Conservation (phyloP, 306 rosid genomes). For the Castanea crenata region DNA sequence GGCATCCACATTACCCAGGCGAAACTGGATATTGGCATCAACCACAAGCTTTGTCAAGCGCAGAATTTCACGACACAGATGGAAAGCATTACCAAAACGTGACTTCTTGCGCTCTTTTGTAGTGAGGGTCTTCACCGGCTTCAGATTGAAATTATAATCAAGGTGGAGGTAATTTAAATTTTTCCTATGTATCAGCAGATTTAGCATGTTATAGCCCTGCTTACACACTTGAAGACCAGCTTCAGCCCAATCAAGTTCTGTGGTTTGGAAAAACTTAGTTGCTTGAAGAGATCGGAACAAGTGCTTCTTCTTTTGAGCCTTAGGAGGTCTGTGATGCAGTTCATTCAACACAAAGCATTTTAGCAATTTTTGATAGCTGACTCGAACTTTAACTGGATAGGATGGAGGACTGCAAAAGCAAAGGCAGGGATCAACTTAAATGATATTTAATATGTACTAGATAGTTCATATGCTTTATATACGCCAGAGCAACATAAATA, state of each 20-base stretch:
- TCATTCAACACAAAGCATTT: slow-evolving; percentile 97
- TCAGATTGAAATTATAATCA: slow-evolving; percentile 91
- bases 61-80: slow-evolving; percentile 96
- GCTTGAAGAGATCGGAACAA: slow-evolving; percentile 93
- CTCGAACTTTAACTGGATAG: slow-evolving; percentile 97
- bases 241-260: slow-evolving; percentile 99
- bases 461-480: background rate
- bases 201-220: slow-evolving; percentile 98
- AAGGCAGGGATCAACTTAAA: background rate
- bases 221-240: slow-evolving; percentile 99
- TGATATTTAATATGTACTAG: background rate
- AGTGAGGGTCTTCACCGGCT: slow-evolving; percentile 96
- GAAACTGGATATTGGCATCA: slow-evolving; percentile 98
- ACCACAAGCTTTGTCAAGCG: slow-evolving; percentile 97
- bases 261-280: slow-evolving; percentile 96
- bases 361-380: slow-evolving; percentile 89
- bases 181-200: slow-evolving; percentile 92
- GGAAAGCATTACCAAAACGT: slow-evolving; percentile 97
- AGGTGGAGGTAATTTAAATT: slow-evolving; percentile 98
- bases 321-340: slow-evolving; percentile 98
- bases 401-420: slow-evolving; percentile 81
- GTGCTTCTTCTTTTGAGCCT: slow-evolving; percentile 98
- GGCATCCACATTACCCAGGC: slow-evolving; percentile 98
- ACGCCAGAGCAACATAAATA: background rate
- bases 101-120: slow-evolving; percentile 97